phyloP scores from a whole-genome alignment of 345 rosid genomes.

The Erodium maritimum region DNA sequence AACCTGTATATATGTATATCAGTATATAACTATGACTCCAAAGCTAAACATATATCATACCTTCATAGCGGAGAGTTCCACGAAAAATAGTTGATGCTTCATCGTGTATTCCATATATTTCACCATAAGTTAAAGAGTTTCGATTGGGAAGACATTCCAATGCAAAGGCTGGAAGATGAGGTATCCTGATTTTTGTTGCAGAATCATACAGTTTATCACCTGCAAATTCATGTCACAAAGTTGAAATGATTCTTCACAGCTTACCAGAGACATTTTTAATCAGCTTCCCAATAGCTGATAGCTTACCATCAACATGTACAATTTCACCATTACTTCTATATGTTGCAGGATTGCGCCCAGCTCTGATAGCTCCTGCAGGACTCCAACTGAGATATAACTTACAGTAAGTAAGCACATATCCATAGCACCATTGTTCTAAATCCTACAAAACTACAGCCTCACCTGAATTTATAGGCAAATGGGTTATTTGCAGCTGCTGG shows the following conservation, averaged over 20 bases:
- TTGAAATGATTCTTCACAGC: neutral
- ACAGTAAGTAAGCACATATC: slow-evolving; percentile 8
- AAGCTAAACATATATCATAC: slow-evolving; percentile 18
- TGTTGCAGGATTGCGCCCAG: slow-evolving; percentile 72
- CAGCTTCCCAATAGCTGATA: neutral
- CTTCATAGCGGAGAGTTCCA: slow-evolving; percentile 93
- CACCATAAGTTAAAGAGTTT: slow-evolving; percentile 67
- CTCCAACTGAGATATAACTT: slow-evolving; percentile 62
- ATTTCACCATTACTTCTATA: slow-evolving; percentile 43
- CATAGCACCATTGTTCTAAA: neutral
- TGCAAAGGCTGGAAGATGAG: slow-evolving; percentile 90
- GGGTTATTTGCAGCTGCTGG: slow-evolving; percentile 95
- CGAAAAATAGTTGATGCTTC: slow-evolving; percentile 87
- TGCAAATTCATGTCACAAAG: slow-evolving; percentile 19
- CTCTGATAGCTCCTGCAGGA: slow-evolving; percentile 87
- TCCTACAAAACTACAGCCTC: neutral
- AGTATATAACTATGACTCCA: neutral
- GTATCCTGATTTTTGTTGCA: slow-evolving; percentile 40
- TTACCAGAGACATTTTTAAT: neutral
- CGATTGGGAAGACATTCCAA: slow-evolving; percentile 87
- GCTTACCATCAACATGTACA: slow-evolving; percentile 55
- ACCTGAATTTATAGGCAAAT: slow-evolving; percentile 91
- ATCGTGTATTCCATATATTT: slow-evolving; percentile 52
- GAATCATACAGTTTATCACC: slow-evolving; percentile 73
- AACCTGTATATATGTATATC: slow-evolving; percentile 32